Evolutionary conservation across 345 rosid species (phyloP), one percentile per base, ranked within the genome.

Genomic region (Crucihimalaya himalaica): DNA sequence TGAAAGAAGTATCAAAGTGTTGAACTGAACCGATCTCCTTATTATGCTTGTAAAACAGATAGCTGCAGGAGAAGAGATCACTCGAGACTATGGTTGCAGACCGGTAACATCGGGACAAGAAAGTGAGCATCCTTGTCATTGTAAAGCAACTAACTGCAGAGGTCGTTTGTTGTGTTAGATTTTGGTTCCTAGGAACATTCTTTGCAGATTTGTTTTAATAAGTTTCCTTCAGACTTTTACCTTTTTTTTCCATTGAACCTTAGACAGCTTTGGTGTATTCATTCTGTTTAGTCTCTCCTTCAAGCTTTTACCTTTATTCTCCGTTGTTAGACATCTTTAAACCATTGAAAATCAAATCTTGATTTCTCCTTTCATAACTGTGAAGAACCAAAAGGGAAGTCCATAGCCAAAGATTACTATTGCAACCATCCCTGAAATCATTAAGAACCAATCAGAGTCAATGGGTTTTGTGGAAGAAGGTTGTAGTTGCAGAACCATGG

Each of bases 31-130:
- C 10, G 12, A 62, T 78, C 4, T 39, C 54, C 29, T 32, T 45
- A 37, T 55, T 37, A 43, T 27, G 12, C 65, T n/a, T 32, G 14
- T 23, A 69, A 81, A 76, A 81, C 99, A 96, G 99, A 92, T 96
- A 79, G 82, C 93, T 59, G 75, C 68, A n/a, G 98, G 99, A 42
- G 97, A 96, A 79, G 99, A 96, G 76, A 78, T 92, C 77, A 89
- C 97, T 1, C 82, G 76, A 32, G 87, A 87, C 81, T 90, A 84
- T 75, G 86, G 75, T 42, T 83, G 78, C 15, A 75, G 86, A 68
- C 72, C 74, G 35, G 81, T 79, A 46, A 28, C 53, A 29, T 72
- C 91, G 15, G 96, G 84, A 70, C 83, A 86, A 72, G 95, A 89
- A 45, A 70, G 18, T n/a, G 75, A 64, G 23, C 71, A 63, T 81